Percentiles rank a stretch among this genome's conserved stretches.
These are phyloP conservation scores for Daldinia sp. DNA, from an alignment of 2,329 filamentous ascomycete genomes.

Conservation along the genomic window DNA sequence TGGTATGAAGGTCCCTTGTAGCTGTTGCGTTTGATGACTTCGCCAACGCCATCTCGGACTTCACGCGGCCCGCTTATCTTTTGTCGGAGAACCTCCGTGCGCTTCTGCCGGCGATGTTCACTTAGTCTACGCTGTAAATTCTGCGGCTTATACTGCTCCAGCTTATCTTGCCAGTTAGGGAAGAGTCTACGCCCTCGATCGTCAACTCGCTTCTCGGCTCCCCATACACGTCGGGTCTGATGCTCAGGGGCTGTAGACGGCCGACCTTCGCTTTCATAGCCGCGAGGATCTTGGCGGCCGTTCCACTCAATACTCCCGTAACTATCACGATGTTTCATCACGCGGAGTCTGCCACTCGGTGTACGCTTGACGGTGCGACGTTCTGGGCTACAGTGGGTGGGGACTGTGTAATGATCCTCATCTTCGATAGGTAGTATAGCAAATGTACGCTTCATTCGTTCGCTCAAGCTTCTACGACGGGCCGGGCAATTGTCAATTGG, in stretches of 20 bases:
- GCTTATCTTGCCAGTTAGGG: slow-evolving; percentile 58
- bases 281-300: slow-evolving; percentile 41
- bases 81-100: slow-evolving; percentile 67
- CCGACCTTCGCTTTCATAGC: slow-evolving; percentile 46
- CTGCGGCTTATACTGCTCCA: slow-evolving; percentile 63
- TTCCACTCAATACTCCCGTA: slow-evolving; percentile 45
- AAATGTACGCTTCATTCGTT: slow-evolving; percentile 69
- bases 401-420: slow-evolving; percentile 53
- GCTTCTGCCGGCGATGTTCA: slow-evolving; percentile 69
- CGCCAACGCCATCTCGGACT: slow-evolving; percentile 69
- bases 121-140: slow-evolving; percentile 67
- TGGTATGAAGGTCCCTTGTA: slow-evolving; percentile 54
- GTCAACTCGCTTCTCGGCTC: slow-evolving; percentile 50
- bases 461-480: slow-evolving; percentile 62
- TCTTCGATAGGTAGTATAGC: slow-evolving; percentile 67
- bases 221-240: slow-evolving; percentile 47
- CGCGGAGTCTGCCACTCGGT: slow-evolving; percentile 69
- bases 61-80: slow-evolving; percentile 71
- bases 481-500: slow-evolving; percentile 62
- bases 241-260: slow-evolving; percentile 55
- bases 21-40: slow-evolving; percentile 64
- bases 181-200: slow-evolving; percentile 51
- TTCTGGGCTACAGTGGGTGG: slow-evolving; percentile 58
- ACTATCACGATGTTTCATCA: slow-evolving; percentile 67
- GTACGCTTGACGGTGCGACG: slow-evolving; percentile 70